phyloP scores from a whole-genome alignment of 768 basidiomycete genomes.

The Tulasnella sp. region DNA sequence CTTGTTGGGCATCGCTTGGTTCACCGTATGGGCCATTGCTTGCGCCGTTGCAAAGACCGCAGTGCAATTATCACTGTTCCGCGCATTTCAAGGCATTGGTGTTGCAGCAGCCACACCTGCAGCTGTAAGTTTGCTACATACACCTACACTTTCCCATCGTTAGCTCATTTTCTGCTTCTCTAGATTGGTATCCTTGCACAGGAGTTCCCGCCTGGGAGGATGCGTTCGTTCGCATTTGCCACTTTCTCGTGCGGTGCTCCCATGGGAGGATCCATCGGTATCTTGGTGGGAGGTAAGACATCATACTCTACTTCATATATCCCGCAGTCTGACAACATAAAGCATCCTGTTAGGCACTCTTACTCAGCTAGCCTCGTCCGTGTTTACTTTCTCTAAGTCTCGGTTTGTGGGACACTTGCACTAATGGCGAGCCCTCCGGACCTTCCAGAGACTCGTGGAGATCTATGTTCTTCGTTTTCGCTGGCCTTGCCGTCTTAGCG shows the following conservation, averaged over 20 bases:
- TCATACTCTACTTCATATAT: conserved; percentile 23
- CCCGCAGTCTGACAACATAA: conserved; percentile 28
- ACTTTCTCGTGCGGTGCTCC: conserved; percentile 80
- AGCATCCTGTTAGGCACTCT: not conserved
- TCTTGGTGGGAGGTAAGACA: conserved; percentile 38
- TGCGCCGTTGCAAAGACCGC: conserved; percentile 53
- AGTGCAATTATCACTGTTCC: conserved; percentile 53
- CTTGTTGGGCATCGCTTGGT: conserved; percentile 44
- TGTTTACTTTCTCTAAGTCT: not conserved
- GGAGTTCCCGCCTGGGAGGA: conserved; percentile 54
- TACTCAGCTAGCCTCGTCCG: conserved; percentile 35
- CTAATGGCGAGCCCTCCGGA: too few relatives aligned
- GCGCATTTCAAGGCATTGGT: conserved; percentile 75
- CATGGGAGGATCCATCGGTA: conserved; percentile 63
- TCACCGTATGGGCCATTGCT: conserved; percentile 48
- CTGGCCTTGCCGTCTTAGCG: conserved; percentile 11
- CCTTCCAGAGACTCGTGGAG: conserved; percentile 48
- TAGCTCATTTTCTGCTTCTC: not conserved
- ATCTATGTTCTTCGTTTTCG: conserved; percentile 40
- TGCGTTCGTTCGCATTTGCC: conserved; percentile 69
- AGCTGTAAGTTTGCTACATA: conserved; percentile 35
- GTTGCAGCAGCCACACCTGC: conserved; percentile 67
- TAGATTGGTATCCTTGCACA: conserved; percentile 76
- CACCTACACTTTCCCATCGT: not conserved
- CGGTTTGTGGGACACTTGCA: too few relatives aligned